Conservation (phyloP, 176 grass and related monocot species). For the Paspalum notatum region DNA sequence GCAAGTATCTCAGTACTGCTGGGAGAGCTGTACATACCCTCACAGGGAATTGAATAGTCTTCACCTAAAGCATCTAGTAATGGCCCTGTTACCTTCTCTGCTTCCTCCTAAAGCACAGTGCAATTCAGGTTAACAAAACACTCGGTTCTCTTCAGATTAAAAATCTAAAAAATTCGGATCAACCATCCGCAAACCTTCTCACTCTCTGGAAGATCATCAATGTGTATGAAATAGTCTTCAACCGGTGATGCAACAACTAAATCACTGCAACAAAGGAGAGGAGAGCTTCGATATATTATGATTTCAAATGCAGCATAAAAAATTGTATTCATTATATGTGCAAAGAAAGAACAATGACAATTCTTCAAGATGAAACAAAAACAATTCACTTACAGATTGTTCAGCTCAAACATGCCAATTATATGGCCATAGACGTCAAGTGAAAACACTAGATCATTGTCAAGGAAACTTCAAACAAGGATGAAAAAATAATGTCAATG, state of each 20-base stretch:
- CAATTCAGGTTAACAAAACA: slow-evolving; percentile 40
- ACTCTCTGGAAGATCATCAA: slow-evolving; percentile 82
- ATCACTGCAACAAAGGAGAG: slow-evolving; percentile 60
- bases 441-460: slow-evolving; percentile 80
- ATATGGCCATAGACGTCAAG: slow-evolving; percentile 92
- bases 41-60: slow-evolving; percentile 81
- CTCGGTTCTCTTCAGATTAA: background rate
- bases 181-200: slow-evolving; percentile 68
- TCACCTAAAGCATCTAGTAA: slow-evolving; percentile 82
- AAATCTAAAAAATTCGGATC: slow-evolving; percentile 9
- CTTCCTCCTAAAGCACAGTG: slow-evolving; percentile 57
- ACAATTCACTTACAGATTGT: slow-evolving; percentile 89
- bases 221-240: slow-evolving; percentile 95
- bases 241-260: slow-evolving; percentile 90
- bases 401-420: slow-evolving; percentile 99
- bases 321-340: slow-evolving; percentile 20
- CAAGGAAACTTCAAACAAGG: slow-evolving; percentile 54
- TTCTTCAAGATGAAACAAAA: slow-evolving; percentile 31
- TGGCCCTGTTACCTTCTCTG: slow-evolving; percentile 49
- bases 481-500: background rate
- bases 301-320: slow-evolving; percentile 2
- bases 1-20: background rate
- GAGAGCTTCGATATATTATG: slow-evolving; percentile 6
- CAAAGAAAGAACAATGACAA: slow-evolving; percentile 30
- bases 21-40: slow-evolving; percentile 52